Evolutionary conservation across 2,329 filamentous ascomycete species (phyloP).

Genomic region (Diaporthe citrichinensis): DNA sequence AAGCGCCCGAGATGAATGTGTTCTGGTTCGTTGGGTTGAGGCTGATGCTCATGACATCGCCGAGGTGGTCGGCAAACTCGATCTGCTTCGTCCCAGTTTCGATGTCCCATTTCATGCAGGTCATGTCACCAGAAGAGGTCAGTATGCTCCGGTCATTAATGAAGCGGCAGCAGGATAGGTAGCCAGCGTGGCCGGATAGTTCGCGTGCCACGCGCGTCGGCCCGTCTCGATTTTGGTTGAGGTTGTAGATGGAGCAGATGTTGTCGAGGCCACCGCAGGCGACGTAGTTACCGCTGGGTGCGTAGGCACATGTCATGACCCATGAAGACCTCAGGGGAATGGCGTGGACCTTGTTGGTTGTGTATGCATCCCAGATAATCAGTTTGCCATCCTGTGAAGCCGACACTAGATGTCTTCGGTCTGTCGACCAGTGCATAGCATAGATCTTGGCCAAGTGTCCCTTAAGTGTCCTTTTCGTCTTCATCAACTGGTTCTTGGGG

Average conservation of each 20-base stretch:
- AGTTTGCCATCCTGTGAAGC: constrained; percentile 99
- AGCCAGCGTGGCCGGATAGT: constrained; percentile 95
- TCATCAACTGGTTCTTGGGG: constrained; percentile 93
- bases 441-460: constrained; percentile 99
- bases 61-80: constrained; percentile 97
- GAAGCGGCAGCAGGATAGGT: constrained; percentile 98
- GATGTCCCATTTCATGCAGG: constrained; percentile 99
- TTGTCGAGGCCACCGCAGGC: constrained; percentile 99
- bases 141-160: constrained; percentile 98
- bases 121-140: constrained; percentile 99
- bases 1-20: constrained; percentile 99
- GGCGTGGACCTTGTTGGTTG: constrained; percentile 99
- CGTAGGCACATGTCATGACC: constrained; percentile 99
- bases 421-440: constrained; percentile 99
- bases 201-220: constrained; percentile 96
- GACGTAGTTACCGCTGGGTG: constrained; percentile 97
- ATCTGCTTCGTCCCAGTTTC: constrained; percentile 97
- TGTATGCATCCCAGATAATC: constrained; percentile 99
- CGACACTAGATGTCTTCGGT: constrained; percentile 95
- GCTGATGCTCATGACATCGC: constrained; percentile 99
- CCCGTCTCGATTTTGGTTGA: constrained; percentile 94
- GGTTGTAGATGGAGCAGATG: constrained; percentile 99
- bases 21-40: constrained; percentile 99
- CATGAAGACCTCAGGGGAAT: constrained; percentile 97
- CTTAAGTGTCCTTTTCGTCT: constrained; percentile 95